Evolutionary conservation across 2,329 filamentous ascomycete genomes (phyloP).

Genomic region (Neophaeococcomyces aloes): DNA sequence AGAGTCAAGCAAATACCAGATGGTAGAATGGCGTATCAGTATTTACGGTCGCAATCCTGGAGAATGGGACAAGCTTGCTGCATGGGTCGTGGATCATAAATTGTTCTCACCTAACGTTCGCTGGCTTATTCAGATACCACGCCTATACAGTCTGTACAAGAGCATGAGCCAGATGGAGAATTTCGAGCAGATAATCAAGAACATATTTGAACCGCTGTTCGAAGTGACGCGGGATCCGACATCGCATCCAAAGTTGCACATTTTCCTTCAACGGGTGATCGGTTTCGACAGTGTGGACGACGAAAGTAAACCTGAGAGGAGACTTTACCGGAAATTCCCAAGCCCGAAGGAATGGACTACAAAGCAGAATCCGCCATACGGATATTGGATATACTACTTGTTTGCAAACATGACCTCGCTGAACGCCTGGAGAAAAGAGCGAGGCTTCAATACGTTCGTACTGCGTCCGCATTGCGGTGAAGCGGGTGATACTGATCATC

Average conservation of each 20-base stretch:
- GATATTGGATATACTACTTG: slow-evolving; percentile 97
- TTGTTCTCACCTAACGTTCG: slow-evolving; percentile 95
- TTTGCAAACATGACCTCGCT: slow-evolving; percentile 89
- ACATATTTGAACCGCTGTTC: slow-evolving; percentile 87
- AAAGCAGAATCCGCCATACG: slow-evolving; percentile 94
- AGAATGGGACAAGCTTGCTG: slow-evolving; percentile 95
- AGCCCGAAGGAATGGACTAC: slow-evolving; percentile 80
- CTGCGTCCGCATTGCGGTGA: slow-evolving; percentile 92
- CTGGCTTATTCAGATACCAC: slow-evolving; percentile 92
- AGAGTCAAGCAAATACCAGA: slow-evolving; percentile 98
- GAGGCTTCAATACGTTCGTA: slow-evolving; percentile 92
- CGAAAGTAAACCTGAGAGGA: slow-evolving; percentile 89
- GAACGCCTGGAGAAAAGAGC: slow-evolving; percentile 80
- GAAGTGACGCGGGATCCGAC: slow-evolving; percentile 82
- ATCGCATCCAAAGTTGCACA: slow-evolving; percentile 81
- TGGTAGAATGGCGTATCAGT: slow-evolving; percentile 96
- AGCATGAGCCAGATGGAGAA: slow-evolving; percentile 73
- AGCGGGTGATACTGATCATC: slow-evolving; percentile 90
- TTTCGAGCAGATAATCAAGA: slow-evolving; percentile 81
- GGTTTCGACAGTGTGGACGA: slow-evolving; percentile 97
- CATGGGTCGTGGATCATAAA: slow-evolving; percentile 97
- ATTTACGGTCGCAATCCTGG: slow-evolving; percentile 86
- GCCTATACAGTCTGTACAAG: slow-evolving; percentile 93
- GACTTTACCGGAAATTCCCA: slow-evolving; percentile 92
- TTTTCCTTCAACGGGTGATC: slow-evolving; percentile 90